Conservation (phyloP, 2,329 filamentous ascomycete species). For the Fusarium illudens region DNA sequence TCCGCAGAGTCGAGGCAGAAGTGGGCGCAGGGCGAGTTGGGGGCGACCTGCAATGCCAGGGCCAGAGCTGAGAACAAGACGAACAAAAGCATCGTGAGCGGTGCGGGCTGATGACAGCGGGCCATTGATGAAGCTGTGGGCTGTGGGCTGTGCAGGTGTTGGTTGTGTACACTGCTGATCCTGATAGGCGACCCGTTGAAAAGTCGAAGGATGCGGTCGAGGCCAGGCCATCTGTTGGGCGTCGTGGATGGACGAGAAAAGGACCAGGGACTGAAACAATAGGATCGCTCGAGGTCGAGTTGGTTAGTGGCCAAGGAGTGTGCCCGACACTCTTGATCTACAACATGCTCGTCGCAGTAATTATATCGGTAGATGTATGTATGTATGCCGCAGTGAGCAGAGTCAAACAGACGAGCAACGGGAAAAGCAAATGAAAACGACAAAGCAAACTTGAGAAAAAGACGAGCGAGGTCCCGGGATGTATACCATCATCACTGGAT, state of each 20-base stretch:
- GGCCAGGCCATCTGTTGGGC: conserved; percentile 36
- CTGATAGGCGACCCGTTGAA: conserved; percentile 1
- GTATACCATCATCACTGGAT: conserved; percentile 28
- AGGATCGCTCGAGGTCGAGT: neutral
- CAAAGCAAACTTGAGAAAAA: conserved; percentile 10
- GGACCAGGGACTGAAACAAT: neutral
- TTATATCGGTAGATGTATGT: neutral
- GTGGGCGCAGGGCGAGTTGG: conserved; percentile 63
- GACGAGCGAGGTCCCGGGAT: conserved; percentile 9
- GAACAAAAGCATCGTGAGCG: conserved; percentile 4
- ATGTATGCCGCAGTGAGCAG: neutral
- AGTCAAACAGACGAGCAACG: conserved; percentile 8
- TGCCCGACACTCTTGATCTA: conserved; percentile 22
- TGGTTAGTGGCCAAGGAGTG: neutral
- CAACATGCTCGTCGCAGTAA: conserved; percentile 8
- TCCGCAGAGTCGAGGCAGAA: conserved; percentile 56
- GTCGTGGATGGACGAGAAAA: conserved; percentile 1
- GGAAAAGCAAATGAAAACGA: neutral
- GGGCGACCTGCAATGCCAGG: conserved; percentile 59
- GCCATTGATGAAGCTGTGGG: neutral
- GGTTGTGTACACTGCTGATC: neutral
- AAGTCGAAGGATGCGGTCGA: conserved; percentile 5
- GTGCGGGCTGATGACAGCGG: neutral
- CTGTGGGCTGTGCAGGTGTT: neutral
- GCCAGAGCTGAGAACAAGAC: conserved; percentile 28